These are phyloP conservation scores for Nothophytophthora sp. DNA, from an alignment of 352 stramenopile genomes.

Conservation along the genomic window DNA sequence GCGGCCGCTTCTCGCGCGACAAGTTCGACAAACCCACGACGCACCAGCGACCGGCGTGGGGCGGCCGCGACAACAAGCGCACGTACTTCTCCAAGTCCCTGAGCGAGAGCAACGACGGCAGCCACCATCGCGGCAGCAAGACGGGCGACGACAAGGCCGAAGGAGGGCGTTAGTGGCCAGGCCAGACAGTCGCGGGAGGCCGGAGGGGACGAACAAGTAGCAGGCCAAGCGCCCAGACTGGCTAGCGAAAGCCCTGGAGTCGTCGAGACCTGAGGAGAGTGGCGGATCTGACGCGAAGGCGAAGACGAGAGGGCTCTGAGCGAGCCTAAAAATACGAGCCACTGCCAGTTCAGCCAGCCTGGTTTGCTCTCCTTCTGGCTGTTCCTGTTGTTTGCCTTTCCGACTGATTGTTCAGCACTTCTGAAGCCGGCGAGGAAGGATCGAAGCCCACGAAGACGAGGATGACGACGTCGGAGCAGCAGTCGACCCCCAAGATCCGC, in stretches of 20 bases:
- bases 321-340: conserved; percentile 38
- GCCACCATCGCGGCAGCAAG: conserved; percentile 34
- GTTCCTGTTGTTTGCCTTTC: conserved; percentile 2
- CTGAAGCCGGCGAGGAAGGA: too few relatives aligned
- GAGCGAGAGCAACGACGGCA: conserved; percentile 36
- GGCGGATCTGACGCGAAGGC: conserved; percentile 14
- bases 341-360: conserved; percentile 8
- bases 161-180: conserved; percentile 10
- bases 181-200: neutral
- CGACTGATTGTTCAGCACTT: neutral
- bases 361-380: conserved; percentile 3
- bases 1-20: conserved; percentile 63
- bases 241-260: too few relatives aligned
- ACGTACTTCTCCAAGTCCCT: conserved; percentile 54
- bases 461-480: too few relatives aligned
- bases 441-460: too few relatives aligned
- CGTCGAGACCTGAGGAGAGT: too few relatives aligned
- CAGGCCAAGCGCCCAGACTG: too few relatives aligned
- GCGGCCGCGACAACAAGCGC: conserved; percentile 58
- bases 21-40: conserved; percentile 32
- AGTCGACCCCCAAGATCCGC: conserved; percentile 34
- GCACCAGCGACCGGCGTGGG: conserved; percentile 55
- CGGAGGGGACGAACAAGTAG: too few relatives aligned
- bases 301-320: conserved; percentile 30
- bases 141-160: conserved; percentile 33